Evolutionary conservation across 2,329 filamentous ascomycete genomes (phyloP).

Genomic region (Rachicladosporium sp.): DNA sequence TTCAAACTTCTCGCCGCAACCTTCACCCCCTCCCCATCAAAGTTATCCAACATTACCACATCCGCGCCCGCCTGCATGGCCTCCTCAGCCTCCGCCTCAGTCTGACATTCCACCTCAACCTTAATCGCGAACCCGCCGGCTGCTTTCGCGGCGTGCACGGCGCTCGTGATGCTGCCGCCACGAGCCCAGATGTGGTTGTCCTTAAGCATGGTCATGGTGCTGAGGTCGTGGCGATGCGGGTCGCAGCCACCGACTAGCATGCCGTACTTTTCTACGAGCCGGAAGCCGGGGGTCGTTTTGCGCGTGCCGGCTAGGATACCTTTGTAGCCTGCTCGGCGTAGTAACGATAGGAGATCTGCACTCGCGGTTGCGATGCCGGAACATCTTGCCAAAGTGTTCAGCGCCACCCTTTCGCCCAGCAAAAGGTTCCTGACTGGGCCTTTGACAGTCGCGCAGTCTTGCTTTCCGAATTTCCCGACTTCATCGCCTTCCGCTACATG

Average conservation of each 20-base stretch:
- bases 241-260: slow-evolving; percentile 92
- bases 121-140: slow-evolving; percentile 85
- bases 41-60: slow-evolving; percentile 96
- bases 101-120: slow-evolving; percentile 91
- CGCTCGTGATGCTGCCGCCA: slow-evolving; percentile 67
- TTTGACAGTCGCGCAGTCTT: slow-evolving; percentile 63
- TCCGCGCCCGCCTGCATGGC: slow-evolving; percentile 85
- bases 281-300: slow-evolving; percentile 93
- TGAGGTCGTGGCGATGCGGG: slow-evolving; percentile 77
- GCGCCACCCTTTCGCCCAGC: slow-evolving; percentile 82
- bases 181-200: slow-evolving; percentile 96
- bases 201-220: slow-evolving; percentile 95
- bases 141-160: slow-evolving; percentile 70
- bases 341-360: slow-evolving; percentile 36
- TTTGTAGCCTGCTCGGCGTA: slow-evolving; percentile 55
- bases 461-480: slow-evolving; percentile 46
- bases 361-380: slow-evolving; percentile 70
- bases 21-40: slow-evolving; percentile 65
- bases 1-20: slow-evolving; percentile 64
- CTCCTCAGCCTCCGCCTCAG: slow-evolving; percentile 76
- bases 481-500: slow-evolving; percentile 61
- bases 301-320: slow-evolving; percentile 86
- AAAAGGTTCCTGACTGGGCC: slow-evolving; percentile 75
- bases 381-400: slow-evolving; percentile 83
- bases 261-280: slow-evolving; percentile 93